phyloP scores from a whole-genome alignment of 352 stramenopile species.

The Saprolegnia diclina region DNA sequence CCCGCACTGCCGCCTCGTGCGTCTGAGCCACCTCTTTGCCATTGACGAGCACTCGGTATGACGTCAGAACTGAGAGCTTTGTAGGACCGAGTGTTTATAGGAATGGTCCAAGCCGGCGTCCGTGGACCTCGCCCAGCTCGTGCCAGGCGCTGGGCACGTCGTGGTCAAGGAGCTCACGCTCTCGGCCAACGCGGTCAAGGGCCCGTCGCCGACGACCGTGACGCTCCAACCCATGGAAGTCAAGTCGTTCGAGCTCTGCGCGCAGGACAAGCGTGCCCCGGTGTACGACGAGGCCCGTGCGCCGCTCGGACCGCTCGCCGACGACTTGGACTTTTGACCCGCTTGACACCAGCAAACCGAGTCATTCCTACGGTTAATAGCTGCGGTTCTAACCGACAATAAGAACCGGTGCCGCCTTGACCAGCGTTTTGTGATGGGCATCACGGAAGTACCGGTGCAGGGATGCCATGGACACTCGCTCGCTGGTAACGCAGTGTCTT shows the following conservation, averaged over 20 bases:
- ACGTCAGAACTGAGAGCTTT: neutral
- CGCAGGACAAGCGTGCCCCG: constrained; percentile 14
- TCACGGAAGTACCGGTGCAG: no score
- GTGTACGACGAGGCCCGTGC: neutral
- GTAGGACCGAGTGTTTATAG: neutral
- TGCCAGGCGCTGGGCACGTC: constrained; percentile 40
- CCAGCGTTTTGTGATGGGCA: no score
- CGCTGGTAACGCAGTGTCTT: no score
- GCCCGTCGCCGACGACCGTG: constrained; percentile 38
- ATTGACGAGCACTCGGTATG: constrained; percentile 70
- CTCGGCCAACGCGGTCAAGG: constrained; percentile 42
- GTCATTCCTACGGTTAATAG: no score
- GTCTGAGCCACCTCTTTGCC: constrained; percentile 92
- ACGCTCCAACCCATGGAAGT: constrained; percentile 90
- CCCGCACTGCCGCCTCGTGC: constrained; percentile 81
- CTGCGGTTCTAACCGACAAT: no score
- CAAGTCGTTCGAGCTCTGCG: constrained; percentile 81
- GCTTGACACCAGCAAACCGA: neutral
- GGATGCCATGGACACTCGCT: no score
- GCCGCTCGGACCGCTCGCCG: neutral
- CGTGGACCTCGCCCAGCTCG: constrained; percentile 66
- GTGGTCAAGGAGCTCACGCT: constrained; percentile 85
- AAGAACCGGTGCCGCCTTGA: no score
- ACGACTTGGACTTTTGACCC: neutral
- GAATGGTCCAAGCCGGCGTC: constrained; percentile 63